Percentiles rank a stretch among this genome's conserved stretches.
Evolutionary conservation across 75 land plant species (phyloP).

Genomic region (Pseudotsuga menziesii): DNA sequence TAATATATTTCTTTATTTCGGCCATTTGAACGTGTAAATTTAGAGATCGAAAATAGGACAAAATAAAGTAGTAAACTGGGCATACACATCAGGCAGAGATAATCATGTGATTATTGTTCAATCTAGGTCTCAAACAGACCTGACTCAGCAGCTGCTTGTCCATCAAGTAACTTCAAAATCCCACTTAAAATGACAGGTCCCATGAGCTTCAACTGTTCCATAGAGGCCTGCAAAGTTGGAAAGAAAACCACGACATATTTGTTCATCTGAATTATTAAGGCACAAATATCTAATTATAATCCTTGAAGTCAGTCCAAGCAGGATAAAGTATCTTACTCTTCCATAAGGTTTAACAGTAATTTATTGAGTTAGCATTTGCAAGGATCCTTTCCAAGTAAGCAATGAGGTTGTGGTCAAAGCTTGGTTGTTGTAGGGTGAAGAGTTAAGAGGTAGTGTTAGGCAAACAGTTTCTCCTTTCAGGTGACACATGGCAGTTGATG

Average conservation of each 20-base stretch:
- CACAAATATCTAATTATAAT: not conserved
- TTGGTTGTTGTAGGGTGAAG: no score
- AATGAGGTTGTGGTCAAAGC: no score
- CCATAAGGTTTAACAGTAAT: no score
- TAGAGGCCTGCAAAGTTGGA: conserved; percentile 44
- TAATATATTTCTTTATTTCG: not conserved
- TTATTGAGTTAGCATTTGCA: no score
- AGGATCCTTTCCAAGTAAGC: no score
- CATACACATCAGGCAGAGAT: not conserved
- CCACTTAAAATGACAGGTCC: conserved; percentile 86
- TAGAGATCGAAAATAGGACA: not conserved
- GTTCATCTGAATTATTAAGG: not conserved
- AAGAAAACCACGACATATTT: not conserved
- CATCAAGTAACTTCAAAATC: conserved; percentile 71
- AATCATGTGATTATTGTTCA: not conserved
- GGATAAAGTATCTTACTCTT: no score
- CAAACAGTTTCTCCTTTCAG: no score
- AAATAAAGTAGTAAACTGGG: not conserved
- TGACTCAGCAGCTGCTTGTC: conserved; percentile 33
- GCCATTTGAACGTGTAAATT: not conserved
- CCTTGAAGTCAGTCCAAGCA: not conserved
- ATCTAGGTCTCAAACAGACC: conserved; percentile 22
- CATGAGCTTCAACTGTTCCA: conserved; percentile 89
- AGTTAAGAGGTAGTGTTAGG: no score
- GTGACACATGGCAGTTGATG: no score